phyloP scores from a whole-genome alignment of 805 yeast genomes.

The Saccharomyces jurei region DNA sequence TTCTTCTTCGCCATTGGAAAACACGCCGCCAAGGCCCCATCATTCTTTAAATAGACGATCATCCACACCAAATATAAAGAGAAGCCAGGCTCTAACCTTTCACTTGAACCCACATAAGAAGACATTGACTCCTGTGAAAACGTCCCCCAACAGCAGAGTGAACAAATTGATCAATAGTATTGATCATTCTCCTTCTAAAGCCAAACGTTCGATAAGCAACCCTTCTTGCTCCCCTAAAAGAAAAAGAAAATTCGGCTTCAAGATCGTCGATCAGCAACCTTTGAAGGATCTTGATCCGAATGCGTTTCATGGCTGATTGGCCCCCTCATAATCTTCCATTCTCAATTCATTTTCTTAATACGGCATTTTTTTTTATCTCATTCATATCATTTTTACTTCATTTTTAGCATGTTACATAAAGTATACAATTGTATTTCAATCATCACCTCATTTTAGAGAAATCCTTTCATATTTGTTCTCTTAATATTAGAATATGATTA shows the following conservation, averaged over 20 bases:
- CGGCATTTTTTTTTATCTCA: not conserved
- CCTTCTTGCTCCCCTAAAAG: constrained; percentile 3
- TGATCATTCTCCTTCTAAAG: constrained; percentile 4
- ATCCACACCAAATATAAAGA: constrained; percentile 10
- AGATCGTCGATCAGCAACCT: not conserved
- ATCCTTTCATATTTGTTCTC: too few species aligned
- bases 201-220: constrained; percentile 6
- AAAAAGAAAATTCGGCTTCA: not conserved
- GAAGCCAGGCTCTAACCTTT: constrained; percentile 31
- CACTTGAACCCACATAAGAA: constrained; percentile 26
- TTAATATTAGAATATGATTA: not conserved
- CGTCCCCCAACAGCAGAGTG: constrained; percentile 29
- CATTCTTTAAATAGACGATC: constrained; percentile 4
- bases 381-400: not conserved
- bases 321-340: not conserved
- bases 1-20: not conserved
- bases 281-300: constrained; percentile 13
- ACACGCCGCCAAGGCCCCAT: not conserved
- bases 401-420: not conserved
- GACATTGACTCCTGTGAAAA: constrained; percentile 24
- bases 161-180: constrained; percentile 26
- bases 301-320: not conserved
- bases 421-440: not conserved
- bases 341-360: not conserved
- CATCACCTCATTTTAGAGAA: too few species aligned